phyloP scores from a whole-genome alignment of 176 grass and related monocot species.

The Echinochloa phyllopogon region DNA sequence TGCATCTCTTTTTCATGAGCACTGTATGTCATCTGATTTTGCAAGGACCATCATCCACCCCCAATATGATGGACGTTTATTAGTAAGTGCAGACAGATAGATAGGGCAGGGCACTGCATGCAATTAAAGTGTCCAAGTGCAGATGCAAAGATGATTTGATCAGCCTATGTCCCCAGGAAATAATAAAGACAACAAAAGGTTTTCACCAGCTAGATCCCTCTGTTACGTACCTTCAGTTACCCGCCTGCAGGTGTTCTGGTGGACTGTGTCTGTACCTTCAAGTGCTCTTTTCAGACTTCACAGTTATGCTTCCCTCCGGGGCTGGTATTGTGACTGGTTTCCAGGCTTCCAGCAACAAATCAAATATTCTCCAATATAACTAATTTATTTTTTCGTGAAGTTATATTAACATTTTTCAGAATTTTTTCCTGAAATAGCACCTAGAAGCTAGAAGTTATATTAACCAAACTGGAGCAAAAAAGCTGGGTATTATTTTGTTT shows the following conservation, averaged over 20 bases:
- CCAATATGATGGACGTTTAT: background rate
- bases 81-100: slow-evolving; percentile 27
- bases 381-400: background rate
- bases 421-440: too few relatives aligned
- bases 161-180: background rate
- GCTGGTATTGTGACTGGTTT: background rate
- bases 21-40: slow-evolving; percentile 25
- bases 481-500: background rate
- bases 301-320: background rate
- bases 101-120: slow-evolving; percentile 29
- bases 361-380: background rate
- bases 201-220: background rate
- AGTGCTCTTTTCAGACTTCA: slow-evolving; percentile 15
- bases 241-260: background rate
- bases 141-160: slow-evolving; percentile 24
- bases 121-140: slow-evolving; percentile 45
- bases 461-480: background rate
- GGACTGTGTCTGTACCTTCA: background rate
- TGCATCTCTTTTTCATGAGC: slow-evolving; percentile 32
- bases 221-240: slow-evolving; percentile 21
- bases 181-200: background rate
- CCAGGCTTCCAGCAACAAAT: background rate
- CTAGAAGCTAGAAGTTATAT: too few relatives aligned
- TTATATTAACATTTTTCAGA: background rate
- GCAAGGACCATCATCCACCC: slow-evolving; percentile 31